Evolutionary conservation across 176 grass and related monocot genomes (phyloP).

Genomic region (Ananas comosus): DNA sequence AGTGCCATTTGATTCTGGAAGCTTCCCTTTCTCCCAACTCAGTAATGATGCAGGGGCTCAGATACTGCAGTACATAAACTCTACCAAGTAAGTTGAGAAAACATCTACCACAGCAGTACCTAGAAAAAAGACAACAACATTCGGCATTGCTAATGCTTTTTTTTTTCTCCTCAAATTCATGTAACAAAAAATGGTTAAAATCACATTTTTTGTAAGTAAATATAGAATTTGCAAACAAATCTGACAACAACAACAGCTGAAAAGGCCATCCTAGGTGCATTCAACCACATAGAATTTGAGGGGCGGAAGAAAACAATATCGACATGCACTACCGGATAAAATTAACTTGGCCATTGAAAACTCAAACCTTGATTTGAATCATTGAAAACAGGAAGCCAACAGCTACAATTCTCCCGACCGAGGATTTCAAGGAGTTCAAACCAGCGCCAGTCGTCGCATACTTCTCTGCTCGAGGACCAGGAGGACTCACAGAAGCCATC

Average conservation of each 20-base stretch:
- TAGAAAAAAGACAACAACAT: no score
- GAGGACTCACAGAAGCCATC: constrained; percentile 67
- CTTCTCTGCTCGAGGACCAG: constrained; percentile 75
- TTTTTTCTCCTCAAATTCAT: no score
- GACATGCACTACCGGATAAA: not conserved
- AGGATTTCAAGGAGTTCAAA: constrained; percentile 50
- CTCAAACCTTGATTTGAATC: no score
- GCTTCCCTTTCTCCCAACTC: constrained; percentile 69
- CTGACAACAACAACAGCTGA: no score
- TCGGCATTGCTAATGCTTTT: no score
- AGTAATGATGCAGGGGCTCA: constrained; percentile 57
- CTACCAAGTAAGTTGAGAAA: constrained; percentile 50
- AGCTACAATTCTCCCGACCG: constrained; percentile 54
- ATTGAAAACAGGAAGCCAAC: constrained; percentile 46
- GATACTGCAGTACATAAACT: constrained; percentile 82
- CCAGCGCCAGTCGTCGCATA: constrained; percentile 77
- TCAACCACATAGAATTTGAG: not conserved
- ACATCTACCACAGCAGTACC: not conserved
- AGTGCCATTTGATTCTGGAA: constrained; percentile 62
- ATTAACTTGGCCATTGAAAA: no score
- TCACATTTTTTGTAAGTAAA: not conserved
- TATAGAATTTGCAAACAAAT: not conserved
- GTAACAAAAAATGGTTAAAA: no score
- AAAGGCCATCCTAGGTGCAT: not conserved
- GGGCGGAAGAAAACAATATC: not conserved